Conservation (phyloP, 139 green algal genomes). For the Haematococcus lacustris region DNA sequence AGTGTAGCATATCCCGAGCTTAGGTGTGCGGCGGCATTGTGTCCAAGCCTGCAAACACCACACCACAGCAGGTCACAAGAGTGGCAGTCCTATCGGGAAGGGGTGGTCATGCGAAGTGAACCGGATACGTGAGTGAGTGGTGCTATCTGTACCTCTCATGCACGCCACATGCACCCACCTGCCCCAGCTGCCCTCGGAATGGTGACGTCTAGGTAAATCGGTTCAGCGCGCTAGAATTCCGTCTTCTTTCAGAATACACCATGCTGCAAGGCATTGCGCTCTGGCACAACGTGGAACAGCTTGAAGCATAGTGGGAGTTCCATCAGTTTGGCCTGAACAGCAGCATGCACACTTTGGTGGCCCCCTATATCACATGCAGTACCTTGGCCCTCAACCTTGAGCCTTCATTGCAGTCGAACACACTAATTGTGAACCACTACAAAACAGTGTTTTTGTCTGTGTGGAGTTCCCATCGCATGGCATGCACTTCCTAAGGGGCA, state of each 20-base stretch:
- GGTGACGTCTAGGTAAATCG: background rate
- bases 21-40: slow-evolving; percentile 1
- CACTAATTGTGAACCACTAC: too few relatives aligned
- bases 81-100: slow-evolving; percentile 8
- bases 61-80: background rate
- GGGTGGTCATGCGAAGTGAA: slow-evolving; percentile 13
- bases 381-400: too few relatives aligned
- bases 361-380: too few relatives aligned
- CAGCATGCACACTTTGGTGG: too few relatives aligned
- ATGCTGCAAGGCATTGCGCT: background rate
- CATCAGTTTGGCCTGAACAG: too few relatives aligned
- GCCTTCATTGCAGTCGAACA: too few relatives aligned
- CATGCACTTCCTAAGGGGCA: too few relatives aligned
- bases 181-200: background rate
- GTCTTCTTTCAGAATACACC: too few relatives aligned
- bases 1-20: slow-evolving; percentile 5
- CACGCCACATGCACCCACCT: background rate
- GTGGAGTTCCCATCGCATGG: too few relatives aligned
- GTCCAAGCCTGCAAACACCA: slow-evolving; percentile 4
- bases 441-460: too few relatives aligned
- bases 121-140: slow-evolving; percentile 8
- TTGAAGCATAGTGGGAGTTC: background rate
- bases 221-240: background rate
- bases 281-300: background rate
- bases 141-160: background rate